phyloP scores from a whole-genome alignment of 352 stramenopile species.

The Phytopythium helicoides region DNA sequence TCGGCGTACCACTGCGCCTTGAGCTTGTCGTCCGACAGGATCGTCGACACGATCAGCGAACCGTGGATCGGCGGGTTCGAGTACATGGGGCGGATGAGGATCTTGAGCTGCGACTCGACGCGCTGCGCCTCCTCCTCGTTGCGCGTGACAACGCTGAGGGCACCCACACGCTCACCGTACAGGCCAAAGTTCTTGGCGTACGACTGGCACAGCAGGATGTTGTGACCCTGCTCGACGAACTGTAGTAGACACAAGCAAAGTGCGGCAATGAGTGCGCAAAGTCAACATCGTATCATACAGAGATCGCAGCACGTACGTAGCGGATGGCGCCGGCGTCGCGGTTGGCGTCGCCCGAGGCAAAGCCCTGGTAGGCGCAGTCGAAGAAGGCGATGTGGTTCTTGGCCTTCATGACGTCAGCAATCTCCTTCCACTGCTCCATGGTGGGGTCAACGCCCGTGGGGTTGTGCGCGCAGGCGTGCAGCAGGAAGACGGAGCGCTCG shows the following conservation, averaged over 20 bases:
- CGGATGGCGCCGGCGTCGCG: constrained; percentile 95
- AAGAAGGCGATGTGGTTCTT: constrained; percentile 98
- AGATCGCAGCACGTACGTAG: constrained; percentile 38
- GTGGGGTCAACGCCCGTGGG: constrained; percentile 98
- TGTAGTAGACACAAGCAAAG: constrained; percentile 3
- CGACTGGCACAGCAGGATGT: constrained; percentile 96
- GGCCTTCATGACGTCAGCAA: constrained; percentile 94
- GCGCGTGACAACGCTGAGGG: constrained; percentile 94
- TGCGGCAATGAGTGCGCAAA: background rate
- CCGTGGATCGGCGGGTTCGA: constrained; percentile 99
- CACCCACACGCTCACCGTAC: constrained; percentile 98
- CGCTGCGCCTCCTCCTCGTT: constrained; percentile 94
- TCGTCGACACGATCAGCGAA: constrained; percentile 96
- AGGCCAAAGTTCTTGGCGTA: constrained; percentile 99
- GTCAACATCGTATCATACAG: background rate
- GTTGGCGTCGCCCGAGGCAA: constrained; percentile 96
- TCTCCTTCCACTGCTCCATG: constrained; percentile 97
- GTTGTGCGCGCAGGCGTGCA: constrained; percentile 99
- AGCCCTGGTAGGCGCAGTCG: constrained; percentile 99
- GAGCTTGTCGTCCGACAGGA: constrained; percentile 92
- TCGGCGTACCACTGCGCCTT: constrained; percentile 94
- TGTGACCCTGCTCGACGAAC: constrained; percentile 98
- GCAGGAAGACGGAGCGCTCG: constrained; percentile 94
- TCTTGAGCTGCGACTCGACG: constrained; percentile 98
- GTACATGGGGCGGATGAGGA: constrained; percentile 99